A percentile compares a stretch with the other conserved stretches of the same genome.
Conservation (phyloP, 164 flowering plant genomes). For the Brasenia schreberi region DNA sequence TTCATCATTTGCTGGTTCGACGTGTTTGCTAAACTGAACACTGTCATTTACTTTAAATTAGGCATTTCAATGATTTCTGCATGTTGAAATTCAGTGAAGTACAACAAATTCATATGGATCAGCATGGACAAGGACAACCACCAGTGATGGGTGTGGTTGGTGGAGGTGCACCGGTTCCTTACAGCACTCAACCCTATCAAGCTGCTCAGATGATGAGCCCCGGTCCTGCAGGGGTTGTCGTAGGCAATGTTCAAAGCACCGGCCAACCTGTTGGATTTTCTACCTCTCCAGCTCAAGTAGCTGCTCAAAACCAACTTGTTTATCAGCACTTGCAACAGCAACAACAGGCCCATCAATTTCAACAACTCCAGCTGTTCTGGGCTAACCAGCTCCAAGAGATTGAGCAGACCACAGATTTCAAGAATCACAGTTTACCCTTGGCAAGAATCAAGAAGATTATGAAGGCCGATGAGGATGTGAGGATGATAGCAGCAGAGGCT, state of each 20-base stretch:
- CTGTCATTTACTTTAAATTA: too few species aligned
- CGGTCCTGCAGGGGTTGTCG: constrained; percentile 19
- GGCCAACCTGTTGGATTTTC: constrained; percentile 21
- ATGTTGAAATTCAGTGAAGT: too few species aligned
- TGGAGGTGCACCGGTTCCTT: constrained; percentile 27
- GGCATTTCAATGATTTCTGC: too few species aligned
- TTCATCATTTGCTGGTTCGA: too few species aligned
- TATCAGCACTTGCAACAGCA: constrained; percentile 64
- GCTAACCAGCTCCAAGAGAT: constrained; percentile 47
- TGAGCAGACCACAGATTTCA: constrained; percentile 51
- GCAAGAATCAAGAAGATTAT: constrained; percentile 80
- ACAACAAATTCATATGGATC: not conserved
- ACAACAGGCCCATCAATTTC: constrained; percentile 53
- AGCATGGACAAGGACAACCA: constrained; percentile 25
- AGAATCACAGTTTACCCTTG: constrained; percentile 68
- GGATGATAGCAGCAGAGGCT: constrained; percentile 83
- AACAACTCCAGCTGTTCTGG: constrained; percentile 63
- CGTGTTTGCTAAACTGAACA: too few species aligned
- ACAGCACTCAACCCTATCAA: constrained; percentile 22
- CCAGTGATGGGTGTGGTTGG: constrained; percentile 27
- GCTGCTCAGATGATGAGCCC: constrained; percentile 38
- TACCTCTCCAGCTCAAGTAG: constrained; percentile 15
- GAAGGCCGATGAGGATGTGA: constrained; percentile 82
- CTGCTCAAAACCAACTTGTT: constrained; percentile 42
- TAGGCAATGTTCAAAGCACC: constrained; percentile 16